Conservation (phyloP, 2,329 filamentous ascomycete genomes). For the Penicillium rolfsii region DNA sequence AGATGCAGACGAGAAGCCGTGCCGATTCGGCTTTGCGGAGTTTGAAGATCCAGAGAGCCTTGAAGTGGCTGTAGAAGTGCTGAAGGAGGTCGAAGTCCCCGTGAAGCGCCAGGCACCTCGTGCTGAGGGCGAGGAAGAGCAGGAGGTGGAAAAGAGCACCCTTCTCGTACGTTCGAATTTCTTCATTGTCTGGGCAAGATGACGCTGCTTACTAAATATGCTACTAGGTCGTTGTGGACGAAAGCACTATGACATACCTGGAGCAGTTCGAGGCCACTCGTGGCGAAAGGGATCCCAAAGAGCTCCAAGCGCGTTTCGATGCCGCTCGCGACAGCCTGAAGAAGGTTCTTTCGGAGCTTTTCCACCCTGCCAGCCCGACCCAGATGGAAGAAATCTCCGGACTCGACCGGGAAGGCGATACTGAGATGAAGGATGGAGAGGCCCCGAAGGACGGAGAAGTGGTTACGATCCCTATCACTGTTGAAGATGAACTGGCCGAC, state of each 20-base stretch:
- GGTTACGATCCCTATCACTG: slow-evolving; percentile 82
- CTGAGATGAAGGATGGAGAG: slow-evolving; percentile 67
- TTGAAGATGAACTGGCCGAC: slow-evolving; percentile 92
- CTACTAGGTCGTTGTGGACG: slow-evolving; percentile 70
- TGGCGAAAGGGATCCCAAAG: slow-evolving; percentile 64
- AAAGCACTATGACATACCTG: slow-evolving; percentile 81
- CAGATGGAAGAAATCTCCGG: slow-evolving; percentile 51
- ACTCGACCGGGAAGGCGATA: slow-evolving; percentile 68
- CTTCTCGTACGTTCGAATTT: slow-evolving; percentile 59
- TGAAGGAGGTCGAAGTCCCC: slow-evolving; percentile 81
- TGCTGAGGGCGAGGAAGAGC: slow-evolving; percentile 49
- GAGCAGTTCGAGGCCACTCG: slow-evolving; percentile 74
- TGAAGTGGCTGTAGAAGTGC: slow-evolving; percentile 79
- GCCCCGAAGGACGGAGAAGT: slow-evolving; percentile 69
- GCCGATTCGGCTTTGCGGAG: slow-evolving; percentile 92
- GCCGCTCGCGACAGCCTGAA: slow-evolving; percentile 69
- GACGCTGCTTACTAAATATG: slow-evolving; percentile 22
- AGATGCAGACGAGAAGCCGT: slow-evolving; percentile 77
- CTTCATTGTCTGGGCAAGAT: too few species aligned
- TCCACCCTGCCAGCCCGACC: slow-evolving; percentile 63
- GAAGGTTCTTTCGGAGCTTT: slow-evolving; percentile 69
- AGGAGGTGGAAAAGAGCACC: slow-evolving; percentile 67
- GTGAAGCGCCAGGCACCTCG: slow-evolving; percentile 68
- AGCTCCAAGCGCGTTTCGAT: slow-evolving; percentile 69
- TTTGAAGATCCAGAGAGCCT: slow-evolving; percentile 91